Conservation (phyloP, 1,284 basidiomycete species). For the Cutaneotrichosporon cavernicola region DNA sequence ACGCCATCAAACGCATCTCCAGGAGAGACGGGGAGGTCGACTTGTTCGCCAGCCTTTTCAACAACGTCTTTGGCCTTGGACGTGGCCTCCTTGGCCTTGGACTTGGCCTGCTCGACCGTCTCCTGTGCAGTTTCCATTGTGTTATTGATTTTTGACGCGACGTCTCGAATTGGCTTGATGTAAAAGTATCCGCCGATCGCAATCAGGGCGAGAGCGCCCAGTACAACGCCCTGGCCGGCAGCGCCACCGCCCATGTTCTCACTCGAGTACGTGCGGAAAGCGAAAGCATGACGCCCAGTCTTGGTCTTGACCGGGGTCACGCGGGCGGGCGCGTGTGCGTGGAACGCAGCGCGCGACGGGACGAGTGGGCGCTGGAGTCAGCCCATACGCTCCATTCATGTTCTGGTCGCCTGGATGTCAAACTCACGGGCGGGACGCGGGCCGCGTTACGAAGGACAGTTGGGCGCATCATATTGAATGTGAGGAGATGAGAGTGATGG, state of each 20-base stretch:
- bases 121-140: slow-evolving; percentile 8
- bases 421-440: slow-evolving; percentile 10
- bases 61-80: slow-evolving; percentile 16
- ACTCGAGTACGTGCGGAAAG: background rate
- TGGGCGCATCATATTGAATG: slow-evolving; percentile 11
- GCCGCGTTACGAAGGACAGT: slow-evolving; percentile 16
- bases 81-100: slow-evolving; percentile 9
- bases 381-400: background rate
- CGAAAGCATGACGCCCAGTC: background rate
- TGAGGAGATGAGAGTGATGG: background rate
- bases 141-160: slow-evolving; percentile 30
- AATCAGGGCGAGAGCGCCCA: slow-evolving; percentile 36
- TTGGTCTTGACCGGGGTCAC: background rate
- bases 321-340: slow-evolving; percentile 1
- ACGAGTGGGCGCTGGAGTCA: slow-evolving; percentile 12
- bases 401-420: too few relatives aligned
- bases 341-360: background rate
- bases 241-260: background rate
- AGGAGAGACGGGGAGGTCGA: background rate
- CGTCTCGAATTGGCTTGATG: slow-evolving; percentile 50
- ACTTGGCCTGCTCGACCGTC: slow-evolving; percentile 11
- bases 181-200: slow-evolving; percentile 41
- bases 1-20: slow-evolving; percentile 14
- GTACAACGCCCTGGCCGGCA: slow-evolving; percentile 29
- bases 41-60: background rate